Base-by-base conservation (phyloP, 1,139 yeast species). In the Hansenula anomala region DNA sequence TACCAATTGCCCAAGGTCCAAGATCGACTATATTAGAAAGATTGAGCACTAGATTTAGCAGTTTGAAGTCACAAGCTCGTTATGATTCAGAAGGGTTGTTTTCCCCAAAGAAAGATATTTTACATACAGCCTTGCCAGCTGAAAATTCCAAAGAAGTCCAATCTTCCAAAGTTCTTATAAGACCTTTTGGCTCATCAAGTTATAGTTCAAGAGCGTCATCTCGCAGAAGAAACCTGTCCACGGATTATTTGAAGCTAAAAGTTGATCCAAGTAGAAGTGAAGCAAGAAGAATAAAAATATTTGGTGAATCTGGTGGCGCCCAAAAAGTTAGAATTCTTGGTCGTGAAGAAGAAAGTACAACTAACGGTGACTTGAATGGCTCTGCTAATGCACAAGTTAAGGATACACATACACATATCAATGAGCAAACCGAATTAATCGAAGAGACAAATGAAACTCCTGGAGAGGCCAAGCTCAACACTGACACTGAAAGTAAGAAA, bases 211-310 rank as follows among this genome's bases (percentile, higher is more conserved):
- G 32, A 37, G 35, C 36, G 10, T 24, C 40, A 31, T 37, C 49
- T 7, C 38, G 40, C 9, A 46, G 47, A 28, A 46, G 46, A 38
- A 18, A 43, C 9, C 15, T 44, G 6, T 31, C 51, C 1, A 45
- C 50, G 3, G 58, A 52, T 19, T 54, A 42, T 17, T 30, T 54
- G 36, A 64, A 57, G 38, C 40, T 66, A 33, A 64, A 59, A 32
- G 62, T 65, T 17, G 69, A 66, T 33, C 57, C 64, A n/a, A 45
- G 49, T 4, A 59, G 69, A 51, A 62, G 66, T 33, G 66, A 66
- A 6, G 62, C 66, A 1, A 62, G 65, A 45, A 63, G 62, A 41
- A 34, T 58, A 29, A 62, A 58, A 39, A 48, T 66, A 6, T 54
- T 65, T 32, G 61, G 65, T 18, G 61, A 64, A 3, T 39, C 46